Evolutionary conservation across 805 yeast genomes (phyloP).

Genomic region (Sugiyamaella lignohabitans): DNA sequence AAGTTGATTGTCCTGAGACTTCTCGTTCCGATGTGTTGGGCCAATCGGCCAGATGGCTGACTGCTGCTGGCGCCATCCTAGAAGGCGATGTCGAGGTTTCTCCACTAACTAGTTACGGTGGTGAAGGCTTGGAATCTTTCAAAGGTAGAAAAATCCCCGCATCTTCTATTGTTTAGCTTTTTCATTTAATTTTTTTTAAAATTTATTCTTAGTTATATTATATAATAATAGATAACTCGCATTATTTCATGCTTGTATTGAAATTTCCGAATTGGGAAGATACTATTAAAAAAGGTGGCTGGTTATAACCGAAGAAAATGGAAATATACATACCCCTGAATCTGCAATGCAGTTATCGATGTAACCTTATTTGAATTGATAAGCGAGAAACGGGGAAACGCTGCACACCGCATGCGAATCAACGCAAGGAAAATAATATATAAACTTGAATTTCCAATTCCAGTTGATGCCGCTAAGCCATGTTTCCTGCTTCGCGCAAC

Average conservation of each 20-base stretch:
- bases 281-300: no score
- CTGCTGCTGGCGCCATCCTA: constrained; percentile 59
- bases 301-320: no score
- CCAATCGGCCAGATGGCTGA: constrained; percentile 71
- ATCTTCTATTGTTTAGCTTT: constrained; percentile 3
- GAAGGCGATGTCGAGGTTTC: constrained; percentile 63
- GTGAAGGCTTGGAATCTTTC: constrained; percentile 52
- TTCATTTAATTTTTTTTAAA: constrained; percentile 5
- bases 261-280: neutral
- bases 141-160: constrained; percentile 10
- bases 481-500: no score
- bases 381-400: no score
- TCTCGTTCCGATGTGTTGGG: constrained; percentile 59
- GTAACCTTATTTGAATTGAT: no score
- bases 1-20: constrained; percentile 77
- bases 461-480: no score
- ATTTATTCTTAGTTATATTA: neutral
- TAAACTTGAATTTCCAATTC: no score
- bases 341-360: no score
- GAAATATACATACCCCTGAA: no score
- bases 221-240: neutral
- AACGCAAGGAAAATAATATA: neutral
- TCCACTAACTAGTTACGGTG: constrained; percentile 66
- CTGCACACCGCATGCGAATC: no score
- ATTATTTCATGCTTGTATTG: neutral